Percentiles rank a stretch among this genome's conserved stretches.
These are phyloP conservation scores for Kluyveromyces starmeri DNA, from an alignment of 805 yeast species.

Conservation along the genomic window DNA sequence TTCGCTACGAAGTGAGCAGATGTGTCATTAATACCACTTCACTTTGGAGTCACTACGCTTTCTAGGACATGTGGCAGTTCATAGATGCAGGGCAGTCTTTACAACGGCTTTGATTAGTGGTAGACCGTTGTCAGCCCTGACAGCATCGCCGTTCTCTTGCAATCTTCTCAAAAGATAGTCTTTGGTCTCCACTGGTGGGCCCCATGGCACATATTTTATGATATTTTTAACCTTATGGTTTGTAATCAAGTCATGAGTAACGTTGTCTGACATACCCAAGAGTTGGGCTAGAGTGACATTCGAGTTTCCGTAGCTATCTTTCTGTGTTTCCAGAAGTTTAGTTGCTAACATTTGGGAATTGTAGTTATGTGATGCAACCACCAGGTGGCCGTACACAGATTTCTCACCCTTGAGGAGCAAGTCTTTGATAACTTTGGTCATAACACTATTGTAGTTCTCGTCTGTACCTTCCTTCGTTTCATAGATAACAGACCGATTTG, in stretches of 20 bases:
- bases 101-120: conserved; percentile 53
- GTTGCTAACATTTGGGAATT: conserved; percentile 71
- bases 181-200: conserved; percentile 89
- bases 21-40: too few species aligned
- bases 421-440: conserved; percentile 50
- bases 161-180: conserved; percentile 81
- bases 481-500: conserved; percentile 65
- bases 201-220: conserved; percentile 96
- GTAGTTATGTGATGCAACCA: conserved; percentile 85
- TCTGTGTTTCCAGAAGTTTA: conserved; percentile 33
- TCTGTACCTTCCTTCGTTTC: conserved; percentile 77
- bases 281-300: conserved; percentile 84
- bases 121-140: conserved; percentile 74
- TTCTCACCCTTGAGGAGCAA: conserved; percentile 38
- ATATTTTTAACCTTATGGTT: conserved; percentile 62
- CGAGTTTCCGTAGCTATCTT: conserved; percentile 30
- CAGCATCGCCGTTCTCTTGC: conserved; percentile 95
- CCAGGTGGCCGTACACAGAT: conserved; percentile 61
- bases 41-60: too few species aligned
- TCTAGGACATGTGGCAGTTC: too few species aligned
- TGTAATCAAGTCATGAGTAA: conserved; percentile 64
- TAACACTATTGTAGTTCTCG: conserved; percentile 60
- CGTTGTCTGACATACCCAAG: conserved; percentile 91
- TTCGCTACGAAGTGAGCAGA: too few species aligned
- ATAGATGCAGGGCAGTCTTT: conserved; percentile 21